These are phyloP conservation scores for Sarcomyxa edulis DNA, from an alignment of 768 basidiomycete genomes.

Conservation along the genomic window DNA sequence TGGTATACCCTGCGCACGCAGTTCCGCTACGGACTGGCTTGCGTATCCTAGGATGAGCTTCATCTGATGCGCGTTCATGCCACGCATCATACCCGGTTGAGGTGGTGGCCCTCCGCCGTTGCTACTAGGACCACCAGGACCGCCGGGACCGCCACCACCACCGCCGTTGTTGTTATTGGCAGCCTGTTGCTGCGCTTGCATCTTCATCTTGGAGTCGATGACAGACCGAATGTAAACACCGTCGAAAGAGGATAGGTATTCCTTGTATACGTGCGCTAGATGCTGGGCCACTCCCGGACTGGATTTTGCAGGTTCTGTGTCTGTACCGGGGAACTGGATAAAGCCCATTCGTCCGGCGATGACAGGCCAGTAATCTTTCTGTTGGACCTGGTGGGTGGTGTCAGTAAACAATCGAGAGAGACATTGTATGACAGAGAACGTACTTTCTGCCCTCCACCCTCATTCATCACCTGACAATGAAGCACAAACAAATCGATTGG, in stretches of 20 bases:
- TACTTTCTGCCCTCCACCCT: constrained; percentile 49
- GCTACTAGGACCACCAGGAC: constrained; percentile 3
- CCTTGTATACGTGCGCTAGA: constrained; percentile 55
- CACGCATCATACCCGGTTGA: constrained; percentile 3
- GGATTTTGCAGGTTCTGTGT: constrained; percentile 53
- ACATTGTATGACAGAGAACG: constrained; percentile 1
- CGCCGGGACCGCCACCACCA: constrained; percentile 7
- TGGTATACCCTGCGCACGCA: constrained; percentile 44
- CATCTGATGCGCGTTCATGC: constrained; percentile 21
- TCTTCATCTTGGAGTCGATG: constrained; percentile 25
- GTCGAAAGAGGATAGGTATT: constrained; percentile 55
- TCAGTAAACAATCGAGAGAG: constrained; percentile 8
- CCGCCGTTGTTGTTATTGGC: constrained; percentile 5
- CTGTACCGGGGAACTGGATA: constrained; percentile 57
- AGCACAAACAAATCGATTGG: constrained; percentile 55
- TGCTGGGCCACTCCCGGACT: constrained; percentile 60
- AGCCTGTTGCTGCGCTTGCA: constrained; percentile 12
- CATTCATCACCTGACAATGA: constrained; percentile 53
- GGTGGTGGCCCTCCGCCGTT: not conserved
- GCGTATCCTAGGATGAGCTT: constrained; percentile 44
- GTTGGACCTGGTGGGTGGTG: constrained; percentile 53
- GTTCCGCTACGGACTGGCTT: constrained; percentile 38
- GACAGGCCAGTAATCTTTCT: constrained; percentile 56
- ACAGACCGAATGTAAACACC: constrained; percentile 41
- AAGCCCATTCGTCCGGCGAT: constrained; percentile 67